Percentiles rank a stretch among this genome's conserved stretches.
phyloP scores from a whole-genome alignment of 805 yeast genomes.

The Metschnikowia rubicola region DNA sequence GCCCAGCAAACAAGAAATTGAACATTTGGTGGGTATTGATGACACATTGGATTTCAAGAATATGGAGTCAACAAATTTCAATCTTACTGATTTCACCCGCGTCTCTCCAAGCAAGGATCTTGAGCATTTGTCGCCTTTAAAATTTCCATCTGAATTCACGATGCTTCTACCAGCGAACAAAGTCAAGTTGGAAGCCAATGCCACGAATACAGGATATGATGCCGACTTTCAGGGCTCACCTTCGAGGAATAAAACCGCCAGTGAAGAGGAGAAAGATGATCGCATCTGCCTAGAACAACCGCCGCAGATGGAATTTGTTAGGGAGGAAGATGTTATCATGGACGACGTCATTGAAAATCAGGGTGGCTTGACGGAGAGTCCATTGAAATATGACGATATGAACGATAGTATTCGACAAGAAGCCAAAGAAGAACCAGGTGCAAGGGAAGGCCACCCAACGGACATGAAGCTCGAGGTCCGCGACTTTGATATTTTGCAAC shows the following conservation, averaged over 20 bases:
- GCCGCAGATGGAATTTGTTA: conserved; percentile 1
- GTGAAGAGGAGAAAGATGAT: too few relatives aligned
- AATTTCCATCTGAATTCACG: conserved; percentile 31
- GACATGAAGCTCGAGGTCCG: conserved; percentile 3
- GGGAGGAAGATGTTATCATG: conserved; percentile 6
- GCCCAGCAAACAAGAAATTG: conserved; percentile 31
- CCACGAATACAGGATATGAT: background rate
- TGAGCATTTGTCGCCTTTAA: conserved; percentile 27
- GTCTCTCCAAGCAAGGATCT: conserved; percentile 21
- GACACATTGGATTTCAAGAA: conserved; percentile 14
- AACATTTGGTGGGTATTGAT: conserved; percentile 32
- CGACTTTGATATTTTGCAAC: conserved; percentile 2
- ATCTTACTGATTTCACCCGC: conserved; percentile 28
- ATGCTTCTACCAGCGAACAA: conserved; percentile 25
- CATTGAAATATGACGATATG: background rate
- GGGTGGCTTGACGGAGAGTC: background rate
- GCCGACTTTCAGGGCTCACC: background rate
- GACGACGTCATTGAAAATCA: conserved; percentile 1
- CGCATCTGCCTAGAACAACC: conserved; percentile 3
- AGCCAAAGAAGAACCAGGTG: background rate
- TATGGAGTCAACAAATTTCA: conserved; percentile 14
- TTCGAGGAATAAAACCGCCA: background rate
- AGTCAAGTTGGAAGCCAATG: conserved; percentile 4
- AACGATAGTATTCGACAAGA: background rate
- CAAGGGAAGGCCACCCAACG: background rate